Conservation (phyloP, 257 asterid genomes). For the Fraxinus pennsylvanica region DNA sequence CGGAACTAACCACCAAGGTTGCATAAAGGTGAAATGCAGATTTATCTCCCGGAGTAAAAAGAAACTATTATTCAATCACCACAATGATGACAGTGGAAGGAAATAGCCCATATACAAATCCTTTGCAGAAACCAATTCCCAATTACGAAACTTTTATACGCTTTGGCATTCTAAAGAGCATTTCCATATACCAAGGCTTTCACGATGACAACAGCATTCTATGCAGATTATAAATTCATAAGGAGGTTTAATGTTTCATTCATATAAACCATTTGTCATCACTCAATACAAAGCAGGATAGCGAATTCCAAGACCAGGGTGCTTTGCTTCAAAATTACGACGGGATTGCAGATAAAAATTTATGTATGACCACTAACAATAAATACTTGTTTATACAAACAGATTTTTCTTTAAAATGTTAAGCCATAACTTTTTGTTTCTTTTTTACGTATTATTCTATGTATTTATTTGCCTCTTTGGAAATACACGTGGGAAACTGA, state of each 20-base stretch:
- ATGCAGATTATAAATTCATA: not conserved
- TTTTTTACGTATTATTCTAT: not conserved
- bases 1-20: not conserved
- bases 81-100: not conserved
- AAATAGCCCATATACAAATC: not conserved
- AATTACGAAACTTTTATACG: not conserved
- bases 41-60: not conserved
- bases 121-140: not conserved
- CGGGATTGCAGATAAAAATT: not conserved
- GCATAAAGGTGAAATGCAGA: not conserved
- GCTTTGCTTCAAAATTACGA: not conserved
- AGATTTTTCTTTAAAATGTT: not conserved
- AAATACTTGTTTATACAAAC: not conserved
- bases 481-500: not conserved
- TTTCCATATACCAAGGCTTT: not conserved
- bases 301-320: not conserved
- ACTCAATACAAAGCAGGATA: not conserved
- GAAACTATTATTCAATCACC: constrained; percentile 1
- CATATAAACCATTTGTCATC: not conserved
- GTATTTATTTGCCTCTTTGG: not conserved
- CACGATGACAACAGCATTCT: not conserved
- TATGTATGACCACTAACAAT: not conserved
- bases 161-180: not conserved
- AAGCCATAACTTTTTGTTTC: not conserved
- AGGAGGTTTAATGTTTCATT: not conserved